Percentiles rank a stretch among this genome's conserved stretches.
Conservation (phyloP, 768 basidiomycete species). For the Boletus patriciae region DNA sequence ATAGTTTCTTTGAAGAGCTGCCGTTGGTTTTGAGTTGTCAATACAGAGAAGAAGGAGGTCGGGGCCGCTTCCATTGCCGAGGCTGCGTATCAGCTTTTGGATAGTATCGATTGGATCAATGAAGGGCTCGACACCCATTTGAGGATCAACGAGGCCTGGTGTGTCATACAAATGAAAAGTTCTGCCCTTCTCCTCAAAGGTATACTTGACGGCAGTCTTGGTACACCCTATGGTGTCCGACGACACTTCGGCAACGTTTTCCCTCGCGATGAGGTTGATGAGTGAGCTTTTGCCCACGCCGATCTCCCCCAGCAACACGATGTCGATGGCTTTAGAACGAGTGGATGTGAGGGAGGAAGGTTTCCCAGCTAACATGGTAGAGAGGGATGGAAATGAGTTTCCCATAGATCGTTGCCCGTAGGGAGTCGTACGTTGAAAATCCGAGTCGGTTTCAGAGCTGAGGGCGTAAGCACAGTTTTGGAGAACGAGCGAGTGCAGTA, state of each 20-base stretch:
- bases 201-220: constrained; percentile 24
- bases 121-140: constrained; percentile 18
- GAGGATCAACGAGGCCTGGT: constrained; percentile 33
- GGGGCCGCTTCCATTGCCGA: constrained; percentile 30
- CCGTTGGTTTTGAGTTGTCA: constrained; percentile 27
- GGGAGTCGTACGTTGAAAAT: background rate
- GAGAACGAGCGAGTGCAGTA: constrained; percentile 17
- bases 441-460: background rate
- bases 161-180: constrained; percentile 35
- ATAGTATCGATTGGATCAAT: constrained; percentile 25
- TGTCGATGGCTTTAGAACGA: constrained; percentile 23
- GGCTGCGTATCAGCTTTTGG: constrained; percentile 32
- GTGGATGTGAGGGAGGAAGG: background rate
- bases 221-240: constrained; percentile 37
- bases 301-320: constrained; percentile 36
- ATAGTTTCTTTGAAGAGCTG: constrained; percentile 28
- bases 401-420: constrained; percentile 11
- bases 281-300: constrained; percentile 44
- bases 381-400: constrained; percentile 17
- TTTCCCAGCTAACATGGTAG: constrained; percentile 2
- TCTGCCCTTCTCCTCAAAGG: constrained; percentile 19
- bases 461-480: background rate
- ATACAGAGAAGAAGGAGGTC: constrained; percentile 34
- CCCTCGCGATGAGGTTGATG: constrained; percentile 38
- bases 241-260: constrained; percentile 31